phyloP scores from a whole-genome alignment of 768 basidiomycete species.

The Kwoniella europaea region DNA sequence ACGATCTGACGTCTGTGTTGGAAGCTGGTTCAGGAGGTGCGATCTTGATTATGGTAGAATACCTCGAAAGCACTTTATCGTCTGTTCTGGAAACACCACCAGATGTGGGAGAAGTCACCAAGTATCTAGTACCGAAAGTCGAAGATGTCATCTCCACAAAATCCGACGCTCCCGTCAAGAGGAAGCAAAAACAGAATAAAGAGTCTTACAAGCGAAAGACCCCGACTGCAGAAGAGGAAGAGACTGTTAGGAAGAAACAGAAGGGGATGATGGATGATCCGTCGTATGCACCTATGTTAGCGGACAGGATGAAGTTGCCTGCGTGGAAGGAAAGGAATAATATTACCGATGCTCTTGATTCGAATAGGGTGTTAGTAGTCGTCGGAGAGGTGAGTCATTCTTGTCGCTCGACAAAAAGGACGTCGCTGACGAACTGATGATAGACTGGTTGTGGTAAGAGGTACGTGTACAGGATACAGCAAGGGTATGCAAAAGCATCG shows the following conservation, averaged over 20 bases:
- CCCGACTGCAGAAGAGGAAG: conserved; percentile 47
- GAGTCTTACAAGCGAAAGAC: conserved; percentile 32
- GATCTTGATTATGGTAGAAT: conserved; percentile 67
- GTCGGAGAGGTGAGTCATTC: conserved; percentile 76
- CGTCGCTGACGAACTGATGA: conserved; percentile 3
- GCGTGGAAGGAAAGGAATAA: conserved; percentile 72
- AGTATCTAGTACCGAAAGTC: conserved; percentile 63
- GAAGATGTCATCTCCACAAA: conserved; percentile 23
- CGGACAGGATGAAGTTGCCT: conserved; percentile 69
- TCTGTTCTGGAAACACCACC: conserved; percentile 69
- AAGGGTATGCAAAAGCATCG: background rate
- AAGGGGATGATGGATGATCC: conserved; percentile 61
- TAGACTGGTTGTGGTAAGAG: conserved; percentile 76
- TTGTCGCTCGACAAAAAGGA: background rate
- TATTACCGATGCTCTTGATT: conserved; percentile 68
- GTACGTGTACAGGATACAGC: background rate
- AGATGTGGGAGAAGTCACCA: conserved; percentile 70
- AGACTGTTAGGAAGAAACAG: conserved; percentile 61
- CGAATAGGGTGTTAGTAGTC: conserved; percentile 74
- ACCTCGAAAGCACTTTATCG: conserved; percentile 75
- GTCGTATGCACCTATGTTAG: conserved; percentile 67
- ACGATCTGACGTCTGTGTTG: conserved; percentile 62
- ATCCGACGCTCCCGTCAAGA: conserved; percentile 12
- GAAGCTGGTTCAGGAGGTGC: conserved; percentile 72
- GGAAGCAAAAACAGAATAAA: conserved; percentile 30